Evolutionary conservation across 306 rosid species (phyloP).

Genomic region (Carpinus fangiana): DNA sequence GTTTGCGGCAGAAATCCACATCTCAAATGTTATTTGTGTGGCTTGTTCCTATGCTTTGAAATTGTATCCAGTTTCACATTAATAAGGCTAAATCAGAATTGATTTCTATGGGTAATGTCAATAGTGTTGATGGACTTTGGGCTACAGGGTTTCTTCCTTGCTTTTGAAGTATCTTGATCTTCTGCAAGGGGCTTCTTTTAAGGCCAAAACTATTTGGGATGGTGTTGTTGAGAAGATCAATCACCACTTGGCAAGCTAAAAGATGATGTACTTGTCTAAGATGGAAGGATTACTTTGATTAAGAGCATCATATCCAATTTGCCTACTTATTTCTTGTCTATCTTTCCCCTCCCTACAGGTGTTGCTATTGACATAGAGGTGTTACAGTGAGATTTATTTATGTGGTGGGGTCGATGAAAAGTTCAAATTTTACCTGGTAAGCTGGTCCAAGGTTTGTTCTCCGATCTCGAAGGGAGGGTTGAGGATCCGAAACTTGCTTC

Average conservation of each 20-base stretch:
- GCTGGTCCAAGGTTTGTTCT: background rate
- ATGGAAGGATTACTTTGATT: background rate
- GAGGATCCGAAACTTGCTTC: background rate
- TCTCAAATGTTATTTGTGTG: too few species aligned
- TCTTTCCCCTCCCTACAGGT: background rate
- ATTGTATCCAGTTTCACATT: too few species aligned
- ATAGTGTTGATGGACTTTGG: too few species aligned
- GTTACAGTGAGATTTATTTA: too few species aligned
- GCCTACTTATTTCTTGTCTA: background rate
- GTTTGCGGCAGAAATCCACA: too few species aligned
- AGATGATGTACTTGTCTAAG: background rate
- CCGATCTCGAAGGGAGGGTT: background rate
- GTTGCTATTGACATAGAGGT: background rate
- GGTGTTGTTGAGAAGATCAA: background rate
- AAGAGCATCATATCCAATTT: background rate
- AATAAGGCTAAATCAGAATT: too few species aligned
- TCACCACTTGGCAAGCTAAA: background rate
- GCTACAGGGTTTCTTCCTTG: too few species aligned
- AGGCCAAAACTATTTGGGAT: background rate
- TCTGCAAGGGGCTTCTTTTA: too few species aligned
- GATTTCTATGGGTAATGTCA: too few species aligned
- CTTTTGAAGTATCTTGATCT: too few species aligned
- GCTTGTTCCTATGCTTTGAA: too few species aligned
- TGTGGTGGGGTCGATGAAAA: too few species aligned
- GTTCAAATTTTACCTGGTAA: background rate